Evolutionary conservation across 116 monocot genomes (phyloP).

Genomic region (Posidonia oceanica): DNA sequence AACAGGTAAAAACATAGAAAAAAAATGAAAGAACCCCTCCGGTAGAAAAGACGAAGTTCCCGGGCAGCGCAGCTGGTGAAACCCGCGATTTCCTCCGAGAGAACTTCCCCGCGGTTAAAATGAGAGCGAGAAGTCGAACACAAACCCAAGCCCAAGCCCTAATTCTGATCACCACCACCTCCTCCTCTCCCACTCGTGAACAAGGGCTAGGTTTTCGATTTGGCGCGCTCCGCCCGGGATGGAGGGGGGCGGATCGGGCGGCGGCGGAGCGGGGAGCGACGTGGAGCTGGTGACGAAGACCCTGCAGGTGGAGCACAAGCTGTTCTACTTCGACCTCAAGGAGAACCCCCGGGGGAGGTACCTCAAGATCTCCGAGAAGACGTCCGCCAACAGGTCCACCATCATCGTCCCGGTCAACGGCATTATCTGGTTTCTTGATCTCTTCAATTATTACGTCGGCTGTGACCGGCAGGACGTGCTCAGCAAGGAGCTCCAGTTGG

Average conservation of each 20-base stretch:
- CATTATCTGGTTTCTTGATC: slow-evolving; percentile 63
- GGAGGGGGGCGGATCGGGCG: neutral
- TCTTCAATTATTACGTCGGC: slow-evolving; percentile 57
- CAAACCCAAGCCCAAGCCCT: too few relatives aligned
- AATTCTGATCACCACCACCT: too few relatives aligned
- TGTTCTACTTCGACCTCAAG: slow-evolving; percentile 90
- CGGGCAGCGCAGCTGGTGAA: too few relatives aligned
- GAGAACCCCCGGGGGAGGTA: slow-evolving; percentile 84
- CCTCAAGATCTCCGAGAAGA: slow-evolving; percentile 96
- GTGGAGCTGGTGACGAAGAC: slow-evolving; percentile 79
- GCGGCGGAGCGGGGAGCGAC: slow-evolving; percentile 36
- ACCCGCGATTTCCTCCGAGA: too few relatives aligned
- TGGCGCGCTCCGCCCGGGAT: slow-evolving; percentile 1
- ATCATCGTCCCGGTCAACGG: slow-evolving; percentile 76
- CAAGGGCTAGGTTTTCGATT: neutral
- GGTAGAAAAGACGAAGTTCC: too few relatives aligned
- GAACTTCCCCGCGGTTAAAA: too few relatives aligned
- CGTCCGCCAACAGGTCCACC: slow-evolving; percentile 77
- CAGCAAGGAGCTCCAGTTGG: slow-evolving; percentile 69
- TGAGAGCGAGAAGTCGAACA: too few relatives aligned
- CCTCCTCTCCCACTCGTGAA: too few relatives aligned
- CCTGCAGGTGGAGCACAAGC: slow-evolving; percentile 89
- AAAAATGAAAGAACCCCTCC: too few relatives aligned
- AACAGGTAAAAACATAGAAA: too few relatives aligned
- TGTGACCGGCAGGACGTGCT: slow-evolving; percentile 38